These are phyloP conservation scores for Chiua virens DNA, from an alignment of 768 basidiomycete genomes.

Conservation along the genomic window DNA sequence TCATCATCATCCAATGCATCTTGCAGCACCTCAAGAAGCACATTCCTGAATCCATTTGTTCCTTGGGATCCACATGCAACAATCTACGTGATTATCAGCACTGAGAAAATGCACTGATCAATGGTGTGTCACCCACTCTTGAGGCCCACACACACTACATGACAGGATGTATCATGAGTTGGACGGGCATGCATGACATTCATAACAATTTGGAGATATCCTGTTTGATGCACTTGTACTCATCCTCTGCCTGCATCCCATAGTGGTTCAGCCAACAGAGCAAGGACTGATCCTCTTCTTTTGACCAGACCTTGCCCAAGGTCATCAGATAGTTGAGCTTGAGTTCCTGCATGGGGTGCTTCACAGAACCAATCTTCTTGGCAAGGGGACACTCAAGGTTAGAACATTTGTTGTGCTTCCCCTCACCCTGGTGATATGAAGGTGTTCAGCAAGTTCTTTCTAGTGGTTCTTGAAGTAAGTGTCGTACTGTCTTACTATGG, in stretches of 20 bases:
- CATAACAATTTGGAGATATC: constrained; percentile 83
- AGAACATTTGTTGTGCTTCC: constrained; percentile 83
- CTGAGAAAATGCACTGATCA: not conserved
- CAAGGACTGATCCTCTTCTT: constrained; percentile 96
- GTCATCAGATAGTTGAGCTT: constrained; percentile 94
- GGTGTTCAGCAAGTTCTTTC: constrained; percentile 70
- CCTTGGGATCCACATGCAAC: constrained; percentile 66
- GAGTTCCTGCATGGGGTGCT: constrained; percentile 95
- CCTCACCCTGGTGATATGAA: constrained; percentile 84
- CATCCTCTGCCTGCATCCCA: constrained; percentile 84
- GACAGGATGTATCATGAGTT: too few relatives aligned
- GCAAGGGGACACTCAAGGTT: constrained; percentile 77
- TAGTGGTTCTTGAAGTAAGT: constrained; percentile 87
- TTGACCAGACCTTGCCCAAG: constrained; percentile 94
- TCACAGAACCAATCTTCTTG: constrained; percentile 79
- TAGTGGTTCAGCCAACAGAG: constrained; percentile 88
- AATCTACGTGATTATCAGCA: constrained; percentile 45
- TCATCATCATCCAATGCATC: constrained; percentile 47
- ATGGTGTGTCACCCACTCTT: constrained; percentile 47
- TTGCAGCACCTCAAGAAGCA: constrained; percentile 68
- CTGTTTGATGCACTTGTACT: constrained; percentile 93
- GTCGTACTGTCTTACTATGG: constrained; percentile 78
- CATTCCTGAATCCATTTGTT: constrained; percentile 68
- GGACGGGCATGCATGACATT: too few relatives aligned
- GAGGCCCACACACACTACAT: constrained; percentile 23